These are phyloP conservation scores for Penicillium atrosanguineum DNA, from an alignment of 495 filamentous ascomycete species.

Conservation along the genomic window DNA sequence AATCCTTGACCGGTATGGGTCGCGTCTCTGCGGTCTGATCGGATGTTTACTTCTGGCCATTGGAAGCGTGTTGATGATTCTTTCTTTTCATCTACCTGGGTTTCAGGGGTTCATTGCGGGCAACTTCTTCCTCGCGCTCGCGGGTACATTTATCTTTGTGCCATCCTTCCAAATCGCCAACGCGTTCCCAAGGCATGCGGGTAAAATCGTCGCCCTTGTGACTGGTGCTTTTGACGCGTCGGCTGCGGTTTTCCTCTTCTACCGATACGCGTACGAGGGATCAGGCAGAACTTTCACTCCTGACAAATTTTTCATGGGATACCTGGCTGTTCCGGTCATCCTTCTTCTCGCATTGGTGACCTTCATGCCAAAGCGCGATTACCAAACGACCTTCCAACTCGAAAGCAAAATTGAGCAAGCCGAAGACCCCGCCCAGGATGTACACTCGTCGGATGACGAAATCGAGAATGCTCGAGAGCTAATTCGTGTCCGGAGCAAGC, in stretches of 20 bases:
- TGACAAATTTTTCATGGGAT: constrained; percentile 62
- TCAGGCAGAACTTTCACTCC: constrained; percentile 49
- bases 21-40: constrained; percentile 56
- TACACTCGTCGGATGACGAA: constrained; percentile 63
- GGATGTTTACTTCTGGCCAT: constrained; percentile 53
- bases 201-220: constrained; percentile 63
- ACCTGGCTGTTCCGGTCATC: constrained; percentile 56
- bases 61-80: constrained; percentile 57
- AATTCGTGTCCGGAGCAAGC: constrained; percentile 53
- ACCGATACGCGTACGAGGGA: constrained; percentile 57
- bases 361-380: constrained; percentile 61
- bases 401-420: constrained; percentile 63
- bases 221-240: constrained; percentile 73
- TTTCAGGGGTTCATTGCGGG: constrained; percentile 64
- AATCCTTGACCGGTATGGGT: constrained; percentile 64
- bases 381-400: constrained; percentile 58
- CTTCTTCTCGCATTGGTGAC: constrained; percentile 55
- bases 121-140: constrained; percentile 64
- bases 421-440: constrained; percentile 36
- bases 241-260: constrained; percentile 65
- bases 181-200: constrained; percentile 64
- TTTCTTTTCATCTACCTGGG: constrained; percentile 49
- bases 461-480: constrained; percentile 42
- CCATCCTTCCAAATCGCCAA: constrained; percentile 70
- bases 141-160: constrained; percentile 69